Conservation (phyloP, 495 filamentous ascomycete genomes). For the Annulohypoxylon nitens region DNA sequence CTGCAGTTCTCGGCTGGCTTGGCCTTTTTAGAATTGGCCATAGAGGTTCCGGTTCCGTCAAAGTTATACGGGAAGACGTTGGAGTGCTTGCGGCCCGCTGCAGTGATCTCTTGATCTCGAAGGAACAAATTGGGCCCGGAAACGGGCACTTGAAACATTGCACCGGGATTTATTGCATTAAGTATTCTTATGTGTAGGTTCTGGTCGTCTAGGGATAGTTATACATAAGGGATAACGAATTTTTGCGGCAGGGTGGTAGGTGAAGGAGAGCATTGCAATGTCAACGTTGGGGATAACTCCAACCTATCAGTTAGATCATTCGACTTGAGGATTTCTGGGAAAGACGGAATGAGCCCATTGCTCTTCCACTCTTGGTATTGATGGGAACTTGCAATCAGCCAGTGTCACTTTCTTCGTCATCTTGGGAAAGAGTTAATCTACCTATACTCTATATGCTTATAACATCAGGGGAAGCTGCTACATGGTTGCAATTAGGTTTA, state of each 20-base stretch:
- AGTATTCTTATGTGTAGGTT: slow-evolving; percentile 36
- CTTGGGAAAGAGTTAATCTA: neutral
- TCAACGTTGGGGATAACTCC: neutral
- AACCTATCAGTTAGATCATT: neutral
- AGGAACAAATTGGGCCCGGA: slow-evolving; percentile 17
- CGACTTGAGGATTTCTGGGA: neutral
- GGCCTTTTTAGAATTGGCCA: slow-evolving; percentile 35
- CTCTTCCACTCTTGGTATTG: neutral
- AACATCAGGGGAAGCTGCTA: neutral
- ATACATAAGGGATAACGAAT: slow-evolving; percentile 3
- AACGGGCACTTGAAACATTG: slow-evolving; percentile 28
- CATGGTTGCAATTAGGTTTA: neutral
- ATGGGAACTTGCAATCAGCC: neutral
- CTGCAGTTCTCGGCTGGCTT: slow-evolving; percentile 33
- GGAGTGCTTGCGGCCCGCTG: slow-evolving; percentile 1
- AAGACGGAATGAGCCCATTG: neutral
- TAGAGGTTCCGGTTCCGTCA: slow-evolving; percentile 37
- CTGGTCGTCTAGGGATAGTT: slow-evolving; percentile 21
- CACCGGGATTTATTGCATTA: slow-evolving; percentile 29
- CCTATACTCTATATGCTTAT: neutral
- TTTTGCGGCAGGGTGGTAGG: neutral
- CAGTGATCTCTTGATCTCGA: slow-evolving; percentile 17
- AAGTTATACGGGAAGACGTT: slow-evolving; percentile 7
- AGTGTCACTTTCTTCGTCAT: neutral
- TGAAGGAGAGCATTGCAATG: slow-evolving; percentile 12